These are phyloP conservation scores for Massospora cicadina DNA, from an alignment of 371 early-diverging fungal species.

Conservation along the genomic window DNA sequence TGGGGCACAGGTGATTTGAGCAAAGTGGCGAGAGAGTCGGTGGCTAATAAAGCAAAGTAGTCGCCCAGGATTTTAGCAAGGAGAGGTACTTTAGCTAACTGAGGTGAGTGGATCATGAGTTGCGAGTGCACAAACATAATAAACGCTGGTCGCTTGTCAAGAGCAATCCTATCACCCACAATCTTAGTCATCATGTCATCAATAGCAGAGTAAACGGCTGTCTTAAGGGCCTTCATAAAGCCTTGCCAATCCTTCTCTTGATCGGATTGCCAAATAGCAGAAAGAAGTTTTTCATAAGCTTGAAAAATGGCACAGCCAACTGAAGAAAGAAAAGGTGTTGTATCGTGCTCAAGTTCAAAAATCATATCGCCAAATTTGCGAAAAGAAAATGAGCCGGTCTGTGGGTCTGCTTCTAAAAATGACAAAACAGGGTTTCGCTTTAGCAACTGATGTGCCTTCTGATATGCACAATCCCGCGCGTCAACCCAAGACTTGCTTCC, in stretches of 20 bases:
- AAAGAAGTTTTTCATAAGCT: neutral
- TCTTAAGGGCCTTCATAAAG: neutral
- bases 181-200: too few relatives aligned
- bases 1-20: neutral
- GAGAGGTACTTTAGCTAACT: neutral
- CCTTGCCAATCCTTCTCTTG: neutral
- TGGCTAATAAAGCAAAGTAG: neutral
- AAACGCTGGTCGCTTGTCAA: neutral
- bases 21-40: neutral
- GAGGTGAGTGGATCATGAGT: neutral
- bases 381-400: neutral
- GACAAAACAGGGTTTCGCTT: neutral
- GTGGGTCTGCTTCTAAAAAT: neutral
- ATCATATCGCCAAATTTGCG: neutral
- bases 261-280: neutral
- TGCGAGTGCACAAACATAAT: neutral
- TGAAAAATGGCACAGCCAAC: neutral
- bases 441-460: neutral
- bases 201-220: neutral
- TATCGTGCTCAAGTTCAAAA: neutral
- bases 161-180: neutral
- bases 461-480: neutral
- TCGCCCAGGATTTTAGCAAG: neutral
- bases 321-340: neutral
- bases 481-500: neutral